phyloP scores from a whole-genome alignment of 805 yeast genomes.

The Starmerella vitae region DNA sequence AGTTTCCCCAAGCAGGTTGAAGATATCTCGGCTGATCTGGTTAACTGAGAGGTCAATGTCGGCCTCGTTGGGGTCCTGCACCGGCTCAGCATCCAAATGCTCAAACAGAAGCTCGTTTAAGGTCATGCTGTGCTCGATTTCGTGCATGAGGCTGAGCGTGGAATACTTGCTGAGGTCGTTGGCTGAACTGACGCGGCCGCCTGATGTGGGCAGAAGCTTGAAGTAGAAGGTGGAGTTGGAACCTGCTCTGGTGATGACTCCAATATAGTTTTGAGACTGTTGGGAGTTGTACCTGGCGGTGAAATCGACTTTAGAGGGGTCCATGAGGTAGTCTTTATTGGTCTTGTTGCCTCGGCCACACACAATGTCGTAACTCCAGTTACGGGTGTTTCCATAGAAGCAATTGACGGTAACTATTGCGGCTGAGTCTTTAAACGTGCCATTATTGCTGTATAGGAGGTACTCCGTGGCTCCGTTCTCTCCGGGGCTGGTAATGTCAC shows the following conservation, averaged over 20 bases:
- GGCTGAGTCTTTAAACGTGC: not conserved
- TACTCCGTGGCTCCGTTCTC: not conserved
- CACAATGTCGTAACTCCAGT: not conserved
- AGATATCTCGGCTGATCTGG: not conserved
- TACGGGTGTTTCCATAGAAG: not conserved
- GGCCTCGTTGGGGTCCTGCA: not conserved
- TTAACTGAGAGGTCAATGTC: slow-evolving; percentile 1
- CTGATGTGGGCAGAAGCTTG: not conserved
- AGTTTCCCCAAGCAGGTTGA: too few species aligned
- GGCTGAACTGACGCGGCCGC: not conserved
- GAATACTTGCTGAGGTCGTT: not conserved
- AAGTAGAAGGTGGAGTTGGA: not conserved
- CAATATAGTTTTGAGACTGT: not conserved
- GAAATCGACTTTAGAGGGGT: not conserved
- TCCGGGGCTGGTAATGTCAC: not conserved
- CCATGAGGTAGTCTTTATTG: not conserved
- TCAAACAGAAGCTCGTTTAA: not conserved
- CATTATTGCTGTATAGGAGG: not conserved
- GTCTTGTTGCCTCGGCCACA: not conserved
- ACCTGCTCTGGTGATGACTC: not conserved
- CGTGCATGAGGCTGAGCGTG: not conserved
- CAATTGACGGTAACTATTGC: not conserved
- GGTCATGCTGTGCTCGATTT: not conserved
- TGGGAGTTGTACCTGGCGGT: not conserved
- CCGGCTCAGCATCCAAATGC: not conserved